These are phyloP conservation scores for Bipolaris bicolor DNA, from an alignment of 2,329 filamentous ascomycete species.

Conservation along the genomic window DNA sequence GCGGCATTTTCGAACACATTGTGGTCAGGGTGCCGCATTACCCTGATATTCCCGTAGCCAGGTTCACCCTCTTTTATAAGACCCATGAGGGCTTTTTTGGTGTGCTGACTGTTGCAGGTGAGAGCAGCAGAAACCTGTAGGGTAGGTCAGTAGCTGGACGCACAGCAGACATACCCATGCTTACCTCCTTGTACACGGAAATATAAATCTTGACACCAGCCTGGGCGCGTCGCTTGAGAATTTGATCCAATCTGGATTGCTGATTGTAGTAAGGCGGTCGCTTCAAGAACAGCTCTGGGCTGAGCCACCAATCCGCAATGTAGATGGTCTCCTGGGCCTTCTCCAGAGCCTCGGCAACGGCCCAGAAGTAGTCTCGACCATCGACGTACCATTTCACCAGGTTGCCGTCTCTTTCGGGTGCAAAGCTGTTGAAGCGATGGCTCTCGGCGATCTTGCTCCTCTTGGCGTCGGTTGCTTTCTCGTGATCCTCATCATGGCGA, in stretches of 20 bases:
- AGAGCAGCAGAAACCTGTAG: slow-evolving; percentile 56
- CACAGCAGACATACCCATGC: neutral
- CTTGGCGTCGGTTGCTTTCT: slow-evolving; percentile 82
- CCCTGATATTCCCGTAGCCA: slow-evolving; percentile 84
- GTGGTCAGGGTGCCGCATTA: slow-evolving; percentile 93
- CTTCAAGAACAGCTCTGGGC: slow-evolving; percentile 83
- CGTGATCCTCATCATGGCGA: slow-evolving; percentile 92
- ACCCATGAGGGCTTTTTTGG: slow-evolving; percentile 81
- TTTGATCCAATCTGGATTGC: slow-evolving; percentile 83
- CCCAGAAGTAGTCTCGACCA: slow-evolving; percentile 91
- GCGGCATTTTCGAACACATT: slow-evolving; percentile 92
- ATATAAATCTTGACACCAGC: slow-evolving; percentile 94
- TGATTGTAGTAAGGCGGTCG: slow-evolving; percentile 82
- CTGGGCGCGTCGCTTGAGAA: slow-evolving; percentile 87
- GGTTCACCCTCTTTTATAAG: slow-evolving; percentile 82
- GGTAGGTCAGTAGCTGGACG: slow-evolving; percentile 9
- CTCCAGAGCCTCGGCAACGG: slow-evolving; percentile 89
- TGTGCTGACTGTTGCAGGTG: slow-evolving; percentile 91
- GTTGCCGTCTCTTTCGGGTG: slow-evolving; percentile 84
- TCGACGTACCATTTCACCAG: slow-evolving; percentile 97
- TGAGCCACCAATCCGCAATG: slow-evolving; percentile 97
- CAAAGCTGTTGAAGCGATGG: slow-evolving; percentile 88
- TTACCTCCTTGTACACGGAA: slow-evolving; percentile 85
- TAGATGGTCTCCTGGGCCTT: slow-evolving; percentile 92
- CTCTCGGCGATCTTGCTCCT: slow-evolving; percentile 72